Evolutionary conservation across 1,284 basidiomycete genomes (phyloP), one percentile per base, ranked within the genome.

Genomic region (Phylloboletellus chloephorus): DNA sequence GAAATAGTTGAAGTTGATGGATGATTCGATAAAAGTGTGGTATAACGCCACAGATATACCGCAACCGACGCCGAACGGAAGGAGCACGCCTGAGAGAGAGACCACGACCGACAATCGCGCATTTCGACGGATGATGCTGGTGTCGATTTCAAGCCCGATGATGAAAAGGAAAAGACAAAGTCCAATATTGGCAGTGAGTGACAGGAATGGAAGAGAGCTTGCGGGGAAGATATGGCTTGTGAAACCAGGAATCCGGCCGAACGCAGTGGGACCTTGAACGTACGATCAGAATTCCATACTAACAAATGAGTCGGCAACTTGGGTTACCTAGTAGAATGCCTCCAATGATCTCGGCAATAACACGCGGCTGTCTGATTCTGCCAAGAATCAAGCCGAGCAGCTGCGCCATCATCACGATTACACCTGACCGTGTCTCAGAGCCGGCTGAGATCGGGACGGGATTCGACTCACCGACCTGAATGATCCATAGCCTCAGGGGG

Each of bases 161-260:
- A 94, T 75, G 66, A 95, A 95, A 5, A 96, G 74, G 66, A 94
- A 94, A 41, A 97, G 78, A 57, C 91, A 88, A 11, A 96, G 76
- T 15, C 95, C 94, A 48, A 98, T 88, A 52, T 87, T 94, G n/a
- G 93, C 88, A 20, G 89, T 82, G 33, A 97, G 81, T 32, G 80
- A 83, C 37, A 98, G 82, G 61, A 80, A 94, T 0, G 91, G 71
- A 3, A 78, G 53, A 0, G 91, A 93, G 0, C 63, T 61, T 0
- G 66, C 3, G 0, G 92, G 91, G 61, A 97, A 97, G 50, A 96
- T 82, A 56, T 82, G 78, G 25, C 80, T 39, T 2, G 88, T 82
- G 66, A 96, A 96, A 22, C 82, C 79, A 6, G 84, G 85, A 12
- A 88, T 82, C 17, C 72, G 68, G 43, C 82, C 85, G 44, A 86